These are phyloP conservation scores for Exophiala spinifera DNA, from an alignment of 2,329 filamentous ascomycete genomes.

Conservation along the genomic window DNA sequence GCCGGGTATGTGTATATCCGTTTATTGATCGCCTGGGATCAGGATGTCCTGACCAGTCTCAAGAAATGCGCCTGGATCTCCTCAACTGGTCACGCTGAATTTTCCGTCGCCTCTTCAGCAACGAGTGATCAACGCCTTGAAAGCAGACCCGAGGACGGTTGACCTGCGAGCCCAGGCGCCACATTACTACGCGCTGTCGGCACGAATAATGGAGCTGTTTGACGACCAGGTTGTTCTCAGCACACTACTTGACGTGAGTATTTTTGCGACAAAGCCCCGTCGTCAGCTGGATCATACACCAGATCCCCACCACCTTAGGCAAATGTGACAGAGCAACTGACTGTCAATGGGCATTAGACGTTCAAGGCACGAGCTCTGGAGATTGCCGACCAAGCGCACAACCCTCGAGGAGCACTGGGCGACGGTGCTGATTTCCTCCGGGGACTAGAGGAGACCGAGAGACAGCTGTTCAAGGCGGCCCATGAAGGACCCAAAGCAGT, in stretches of 20 bases:
- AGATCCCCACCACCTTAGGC: no score
- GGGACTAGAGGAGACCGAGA: constrained; percentile 86
- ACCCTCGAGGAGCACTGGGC: constrained; percentile 53
- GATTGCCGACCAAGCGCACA: constrained; percentile 84
- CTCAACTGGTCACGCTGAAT: constrained; percentile 72
- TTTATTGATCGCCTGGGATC: not conserved
- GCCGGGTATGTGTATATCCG: constrained; percentile 40
- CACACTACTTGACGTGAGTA: constrained; percentile 57
- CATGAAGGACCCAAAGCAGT: constrained; percentile 67
- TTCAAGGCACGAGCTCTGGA: constrained; percentile 79
- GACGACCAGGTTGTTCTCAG: constrained; percentile 80
- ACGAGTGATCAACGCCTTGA: constrained; percentile 82
- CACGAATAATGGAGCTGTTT: constrained; percentile 83
- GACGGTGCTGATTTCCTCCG: constrained; percentile 76
- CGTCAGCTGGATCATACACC: no score
- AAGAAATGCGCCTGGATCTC: constrained; percentile 26
- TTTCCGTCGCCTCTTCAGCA: constrained; percentile 73
- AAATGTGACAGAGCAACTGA: not conserved
- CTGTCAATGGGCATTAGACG: constrained; percentile 48
- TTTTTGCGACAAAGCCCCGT: not conserved
- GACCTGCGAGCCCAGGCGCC: constrained; percentile 77
- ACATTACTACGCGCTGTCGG: constrained; percentile 83
- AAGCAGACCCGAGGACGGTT: constrained; percentile 83
- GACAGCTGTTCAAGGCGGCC: constrained; percentile 68
- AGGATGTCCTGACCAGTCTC: not conserved